A percentile compares a stretch with the other conserved stretches of the same genome.
Evolutionary conservation across 805 yeast species (phyloP).

Genomic region (Wickerhamiella allomyrinae): DNA sequence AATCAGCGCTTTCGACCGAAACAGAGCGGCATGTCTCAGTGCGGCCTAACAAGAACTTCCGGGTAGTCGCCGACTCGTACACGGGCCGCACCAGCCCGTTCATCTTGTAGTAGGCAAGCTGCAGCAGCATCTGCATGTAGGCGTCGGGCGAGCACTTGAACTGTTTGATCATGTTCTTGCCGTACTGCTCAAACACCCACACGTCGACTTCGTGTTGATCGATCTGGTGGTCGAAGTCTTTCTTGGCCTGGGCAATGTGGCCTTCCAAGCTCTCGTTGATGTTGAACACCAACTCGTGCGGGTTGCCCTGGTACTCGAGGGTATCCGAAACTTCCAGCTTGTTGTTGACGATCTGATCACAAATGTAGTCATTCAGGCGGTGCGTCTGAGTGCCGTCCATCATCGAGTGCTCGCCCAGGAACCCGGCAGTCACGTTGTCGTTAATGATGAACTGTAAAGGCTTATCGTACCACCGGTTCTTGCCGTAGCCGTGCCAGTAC

Average conservation of each 20-base stretch:
- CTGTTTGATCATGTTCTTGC: conserved; percentile 71
- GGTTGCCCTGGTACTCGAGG: conserved; percentile 16
- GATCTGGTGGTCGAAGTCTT: conserved; percentile 42
- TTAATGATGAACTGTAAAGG: conserved; percentile 73
- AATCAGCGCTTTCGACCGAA: conserved; percentile 50
- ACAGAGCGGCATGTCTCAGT: conserved; percentile 89
- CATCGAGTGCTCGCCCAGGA: conserved; percentile 89
- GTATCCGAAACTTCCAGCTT: conserved; percentile 26
- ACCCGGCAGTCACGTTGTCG: conserved; percentile 78
- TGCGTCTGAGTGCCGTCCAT: conserved; percentile 98
- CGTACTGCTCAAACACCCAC: conserved; percentile 71
- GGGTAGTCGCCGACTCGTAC: conserved; percentile 90
- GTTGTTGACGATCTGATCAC: conserved; percentile 39
- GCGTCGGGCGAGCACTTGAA: conserved; percentile 89
- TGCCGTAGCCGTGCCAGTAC: conserved; percentile 93
- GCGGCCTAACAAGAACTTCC: conserved; percentile 78
- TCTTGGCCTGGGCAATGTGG: conserved; percentile 42
- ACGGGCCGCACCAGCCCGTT: conserved; percentile 76
- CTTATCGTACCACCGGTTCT: conserved; percentile 83
- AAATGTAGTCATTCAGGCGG: conserved; percentile 65
- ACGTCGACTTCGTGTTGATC: conserved; percentile 59
- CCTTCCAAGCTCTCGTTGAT: conserved; percentile 37
- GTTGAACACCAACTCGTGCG: conserved; percentile 35
- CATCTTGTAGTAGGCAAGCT: conserved; percentile 75
- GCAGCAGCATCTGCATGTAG: conserved; percentile 77